Percentiles rank a stretch among this genome's conserved stretches.
Evolutionary conservation across 164 flowering plant species (phyloP).

Genomic region (Buxus sempervirens): DNA sequence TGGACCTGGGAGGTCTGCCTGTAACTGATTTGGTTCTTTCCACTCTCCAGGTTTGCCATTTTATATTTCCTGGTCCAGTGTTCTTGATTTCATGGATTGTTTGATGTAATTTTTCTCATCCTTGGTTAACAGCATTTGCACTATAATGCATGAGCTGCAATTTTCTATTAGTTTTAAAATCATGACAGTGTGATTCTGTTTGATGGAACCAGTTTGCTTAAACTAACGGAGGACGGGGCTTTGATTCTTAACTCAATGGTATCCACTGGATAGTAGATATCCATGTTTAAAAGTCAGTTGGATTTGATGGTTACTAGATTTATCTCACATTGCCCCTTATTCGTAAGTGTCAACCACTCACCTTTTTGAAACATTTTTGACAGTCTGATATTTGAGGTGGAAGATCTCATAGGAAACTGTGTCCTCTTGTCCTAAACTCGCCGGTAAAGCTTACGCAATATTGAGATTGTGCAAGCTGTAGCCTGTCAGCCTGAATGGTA

Average conservation of each 20-base stretch:
- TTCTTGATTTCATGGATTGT: not conserved
- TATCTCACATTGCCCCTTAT: not conserved
- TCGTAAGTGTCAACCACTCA: too few relatives aligned
- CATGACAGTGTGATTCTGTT: not conserved
- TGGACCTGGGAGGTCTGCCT: slow-evolving; percentile 92
- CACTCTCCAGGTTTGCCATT: slow-evolving; percentile 57
- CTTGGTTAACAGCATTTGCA: not conserved
- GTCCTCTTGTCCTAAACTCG: too few relatives aligned
- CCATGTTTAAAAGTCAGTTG: not conserved
- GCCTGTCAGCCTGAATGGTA: too few relatives aligned
- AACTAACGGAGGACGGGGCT: not conserved
- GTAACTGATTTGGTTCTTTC: slow-evolving; percentile 60
- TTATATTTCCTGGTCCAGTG: slow-evolving; percentile 2
- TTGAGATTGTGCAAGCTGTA: too few relatives aligned
- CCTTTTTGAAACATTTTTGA: too few relatives aligned
- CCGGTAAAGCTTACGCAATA: too few relatives aligned
- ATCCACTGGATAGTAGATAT: not conserved
- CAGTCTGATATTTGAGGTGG: too few relatives aligned
- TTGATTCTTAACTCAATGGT: not conserved
- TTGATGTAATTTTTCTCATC: not conserved
- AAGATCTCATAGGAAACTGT: too few relatives aligned
- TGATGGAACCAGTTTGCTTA: not conserved
- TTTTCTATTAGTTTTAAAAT: not conserved
- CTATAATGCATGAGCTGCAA: not conserved
- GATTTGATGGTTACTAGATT: not conserved